A percentile compares a stretch with the other conserved stretches of the same genome.
Conservation (phyloP, 352 stramenopile genomes). For the Nothophytophthora sp. region DNA sequence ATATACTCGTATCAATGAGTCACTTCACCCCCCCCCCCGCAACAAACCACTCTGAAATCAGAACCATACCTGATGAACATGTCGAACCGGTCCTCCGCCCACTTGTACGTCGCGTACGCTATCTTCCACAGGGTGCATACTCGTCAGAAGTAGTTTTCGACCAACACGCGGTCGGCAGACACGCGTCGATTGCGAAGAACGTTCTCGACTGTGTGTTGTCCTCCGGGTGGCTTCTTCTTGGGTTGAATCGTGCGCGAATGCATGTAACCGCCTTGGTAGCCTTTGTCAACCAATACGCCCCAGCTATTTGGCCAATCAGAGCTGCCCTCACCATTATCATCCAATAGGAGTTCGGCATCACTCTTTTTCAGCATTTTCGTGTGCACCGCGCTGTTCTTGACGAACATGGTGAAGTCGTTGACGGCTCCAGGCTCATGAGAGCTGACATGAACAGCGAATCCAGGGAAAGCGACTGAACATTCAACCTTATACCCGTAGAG, state of each 20-base stretch:
- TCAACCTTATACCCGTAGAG: constrained; percentile 1
- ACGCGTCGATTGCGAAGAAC: too few species aligned
- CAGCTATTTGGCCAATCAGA: background rate
- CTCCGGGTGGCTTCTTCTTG: too few species aligned
- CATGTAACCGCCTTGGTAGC: constrained; percentile 2
- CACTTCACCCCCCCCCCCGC: too few species aligned
- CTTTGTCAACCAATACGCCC: constrained; percentile 9
- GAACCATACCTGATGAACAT: too few species aligned
- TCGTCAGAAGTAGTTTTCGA: too few species aligned
- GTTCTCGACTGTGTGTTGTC: too few species aligned
- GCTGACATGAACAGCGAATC: background rate
- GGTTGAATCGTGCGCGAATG: constrained; percentile 9
- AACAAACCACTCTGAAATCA: too few species aligned
- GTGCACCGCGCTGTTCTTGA: constrained; percentile 1
- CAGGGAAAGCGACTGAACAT: background rate
- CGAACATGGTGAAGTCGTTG: constrained; percentile 1
- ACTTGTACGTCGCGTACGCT: too few species aligned
- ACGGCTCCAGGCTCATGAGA: background rate
- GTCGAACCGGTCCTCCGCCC: too few species aligned
- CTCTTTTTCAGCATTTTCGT: constrained; percentile 1
- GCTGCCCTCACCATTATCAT: background rate
- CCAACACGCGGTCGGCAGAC: too few species aligned
- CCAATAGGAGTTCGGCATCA: background rate
- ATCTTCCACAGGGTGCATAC: too few species aligned
- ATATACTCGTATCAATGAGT: too few species aligned